Base-by-base conservation (phyloP, 179 eudicot species). In the Sideroxylon spinosum region DNA sequence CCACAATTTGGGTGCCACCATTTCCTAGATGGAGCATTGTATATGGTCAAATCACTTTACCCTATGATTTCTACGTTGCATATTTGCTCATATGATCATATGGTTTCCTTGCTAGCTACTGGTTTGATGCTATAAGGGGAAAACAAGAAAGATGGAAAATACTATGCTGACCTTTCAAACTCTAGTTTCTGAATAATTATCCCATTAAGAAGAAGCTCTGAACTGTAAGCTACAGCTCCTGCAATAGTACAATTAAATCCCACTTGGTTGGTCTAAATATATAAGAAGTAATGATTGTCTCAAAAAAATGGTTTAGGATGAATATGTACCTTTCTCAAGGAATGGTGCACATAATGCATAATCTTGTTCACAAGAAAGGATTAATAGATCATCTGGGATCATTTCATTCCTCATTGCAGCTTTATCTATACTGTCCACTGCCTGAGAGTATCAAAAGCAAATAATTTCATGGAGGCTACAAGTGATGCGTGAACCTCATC, bases 201-300 rank as follows among this genome's bases (percentile, higher is more conserved):
- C 66, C 97, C 97, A 80, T 80, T 86, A 55, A 92, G 92, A 68
- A 92, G 85, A 74, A 92, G 91, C 84, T 92, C 95, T 61, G 95
- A 88, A 81, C 86, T 83, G 79, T 87, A 89, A 75, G 86, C 74
- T 50, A 80, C 82, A 78, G 85, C 85, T 67, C 95, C 97, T 92
- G 91, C 77, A 84, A 74, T 66, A n/a, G 55, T 63, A 71, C 28
- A 22, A 19, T n/a, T 44, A 57, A 63, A 19, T 50, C 50, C 55
- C 55, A 46, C 14, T 28, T 25, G 46, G 46, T 26, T 7, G 16
- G 23, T 48, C 48, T 25, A 13, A 25, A 12, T 16, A 63, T 25
- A 4, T 22, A 6, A 44, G 48, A 2, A 25, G 55, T 46, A 9
- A 63, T 8, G 22, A 19, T 62, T 63, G 44, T 19, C 26, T 32